Percentiles rank a stretch among this genome's conserved stretches.
These are phyloP conservation scores for Hypoxylon perforatum DNA, from an alignment of 495 filamentous ascomycete genomes.

Conservation along the genomic window DNA sequence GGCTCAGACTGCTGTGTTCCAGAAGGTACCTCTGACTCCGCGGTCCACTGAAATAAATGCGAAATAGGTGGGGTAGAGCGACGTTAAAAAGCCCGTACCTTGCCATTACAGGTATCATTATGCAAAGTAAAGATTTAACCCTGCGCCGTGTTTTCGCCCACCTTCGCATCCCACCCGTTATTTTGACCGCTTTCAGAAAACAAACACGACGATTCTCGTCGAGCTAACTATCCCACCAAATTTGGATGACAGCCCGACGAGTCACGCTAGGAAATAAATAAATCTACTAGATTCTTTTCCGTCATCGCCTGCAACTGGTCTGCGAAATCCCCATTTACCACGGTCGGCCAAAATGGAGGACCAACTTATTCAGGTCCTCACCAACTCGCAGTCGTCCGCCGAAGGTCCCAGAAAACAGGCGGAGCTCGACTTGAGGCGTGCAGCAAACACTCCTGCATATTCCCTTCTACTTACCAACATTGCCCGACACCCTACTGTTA, in stretches of 20 bases:
- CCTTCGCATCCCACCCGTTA: conserved; percentile 15
- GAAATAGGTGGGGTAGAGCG: too few species aligned
- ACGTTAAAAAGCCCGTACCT: too few species aligned
- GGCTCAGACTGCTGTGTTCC: too few species aligned
- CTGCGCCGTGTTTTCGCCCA: neutral
- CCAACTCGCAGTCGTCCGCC: conserved; percentile 77
- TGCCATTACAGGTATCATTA: neutral
- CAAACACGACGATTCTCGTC: conserved; percentile 22
- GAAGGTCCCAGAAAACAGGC: conserved; percentile 80
- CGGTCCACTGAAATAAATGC: too few species aligned
- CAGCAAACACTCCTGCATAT: conserved; percentile 73
- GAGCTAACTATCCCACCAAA: conserved; percentile 22
- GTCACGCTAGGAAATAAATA: too few species aligned
- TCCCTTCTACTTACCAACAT: conserved; percentile 82
- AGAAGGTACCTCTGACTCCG: too few species aligned
- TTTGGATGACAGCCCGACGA: neutral
- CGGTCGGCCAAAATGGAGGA: conserved; percentile 74
- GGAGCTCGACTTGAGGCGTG: conserved; percentile 77
- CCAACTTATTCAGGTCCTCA: conserved; percentile 81
- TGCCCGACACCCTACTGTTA: conserved; percentile 74
- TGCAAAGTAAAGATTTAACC: neutral
- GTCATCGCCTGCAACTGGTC: conserved; percentile 1
- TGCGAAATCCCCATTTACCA: conserved; percentile 7
- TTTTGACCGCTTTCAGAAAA: conserved; percentile 35
- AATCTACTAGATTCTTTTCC: too few species aligned